phyloP scores from a whole-genome alignment of 305 asterid genomes.

The Rubia occidens region DNA sequence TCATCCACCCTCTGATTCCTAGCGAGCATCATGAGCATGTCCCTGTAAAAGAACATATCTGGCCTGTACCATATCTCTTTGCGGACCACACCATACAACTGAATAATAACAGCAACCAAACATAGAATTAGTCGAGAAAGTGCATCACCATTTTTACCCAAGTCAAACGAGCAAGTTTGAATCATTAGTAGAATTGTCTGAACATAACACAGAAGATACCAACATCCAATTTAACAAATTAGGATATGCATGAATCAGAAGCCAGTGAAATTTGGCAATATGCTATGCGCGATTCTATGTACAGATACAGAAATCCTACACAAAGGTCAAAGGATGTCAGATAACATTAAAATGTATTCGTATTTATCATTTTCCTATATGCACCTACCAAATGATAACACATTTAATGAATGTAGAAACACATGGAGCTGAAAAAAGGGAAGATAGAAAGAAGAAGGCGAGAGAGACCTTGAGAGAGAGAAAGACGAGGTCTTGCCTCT shows the following conservation, averaged over 20 bases:
- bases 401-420: no score
- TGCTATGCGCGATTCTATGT: no score
- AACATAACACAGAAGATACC: not conserved
- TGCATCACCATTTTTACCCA: not conserved
- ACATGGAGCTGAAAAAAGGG: not conserved
- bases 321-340: no score
- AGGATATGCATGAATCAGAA: no score
- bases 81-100: constrained; percentile 70
- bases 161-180: not conserved
- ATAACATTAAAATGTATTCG: no score
- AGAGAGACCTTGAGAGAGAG: constrained; percentile 59
- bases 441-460: not conserved
- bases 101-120: constrained; percentile 13
- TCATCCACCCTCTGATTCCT: constrained; percentile 66
- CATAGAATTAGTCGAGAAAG: not conserved
- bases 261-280: no score
- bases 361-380: no score
- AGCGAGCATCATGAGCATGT: constrained; percentile 92
- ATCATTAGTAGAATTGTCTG: not conserved
- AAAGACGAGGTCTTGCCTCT: constrained; percentile 68
- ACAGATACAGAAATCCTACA: no score
- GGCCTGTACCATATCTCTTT: constrained; percentile 88
- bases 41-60: constrained; percentile 86
- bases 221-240: no score
- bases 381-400: no score